Percentiles rank a stretch among this genome's conserved stretches.
These are phyloP conservation scores for Echium plantagineum DNA, from an alignment of 257 asterid species.

Conservation along the genomic window DNA sequence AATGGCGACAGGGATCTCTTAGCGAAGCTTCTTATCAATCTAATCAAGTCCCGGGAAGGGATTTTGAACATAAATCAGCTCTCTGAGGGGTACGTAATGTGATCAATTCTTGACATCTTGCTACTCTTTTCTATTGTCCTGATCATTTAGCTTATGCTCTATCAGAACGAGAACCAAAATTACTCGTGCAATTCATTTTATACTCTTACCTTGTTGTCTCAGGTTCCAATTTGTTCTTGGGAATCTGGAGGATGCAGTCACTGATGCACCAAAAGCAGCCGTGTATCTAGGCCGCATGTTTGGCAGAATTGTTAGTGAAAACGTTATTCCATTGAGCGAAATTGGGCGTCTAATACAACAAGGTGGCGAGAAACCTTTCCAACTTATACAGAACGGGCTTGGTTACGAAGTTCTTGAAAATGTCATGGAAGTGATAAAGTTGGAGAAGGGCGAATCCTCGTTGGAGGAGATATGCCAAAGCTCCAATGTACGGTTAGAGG, in stretches of 20 bases:
- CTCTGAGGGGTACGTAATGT: slow-evolving; percentile 14
- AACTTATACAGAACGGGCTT: slow-evolving; percentile 45
- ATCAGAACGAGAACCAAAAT: not conserved
- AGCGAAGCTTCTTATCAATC: slow-evolving; percentile 55
- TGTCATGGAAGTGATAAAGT: slow-evolving; percentile 31
- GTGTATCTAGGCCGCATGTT: slow-evolving; percentile 44
- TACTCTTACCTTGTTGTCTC: slow-evolving; percentile 4
- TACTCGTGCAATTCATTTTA: not conserved
- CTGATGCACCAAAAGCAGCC: slow-evolving; percentile 64
- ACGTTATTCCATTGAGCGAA: slow-evolving; percentile 33
- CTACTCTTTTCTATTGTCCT: not conserved
- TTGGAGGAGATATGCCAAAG: slow-evolving; percentile 36
- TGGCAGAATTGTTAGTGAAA: slow-evolving; percentile 31
- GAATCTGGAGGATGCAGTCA: slow-evolving; percentile 53
- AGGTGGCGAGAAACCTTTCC: slow-evolving; percentile 51
- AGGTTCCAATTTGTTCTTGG: slow-evolving; percentile 55
- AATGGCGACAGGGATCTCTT: slow-evolving; percentile 62
- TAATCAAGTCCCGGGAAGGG: slow-evolving; percentile 35
- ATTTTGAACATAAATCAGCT: slow-evolving; percentile 11
- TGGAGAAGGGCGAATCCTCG: slow-evolving; percentile 46
- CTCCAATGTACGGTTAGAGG: slow-evolving; percentile 34
- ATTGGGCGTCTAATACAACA: slow-evolving; percentile 33
- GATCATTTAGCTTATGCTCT: not conserved
- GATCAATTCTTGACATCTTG: not conserved
- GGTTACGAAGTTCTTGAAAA: slow-evolving; percentile 48